phyloP scores from a whole-genome alignment of 2,329 filamentous ascomycete species.

The Parasarocladium wereldwijsianum region DNA sequence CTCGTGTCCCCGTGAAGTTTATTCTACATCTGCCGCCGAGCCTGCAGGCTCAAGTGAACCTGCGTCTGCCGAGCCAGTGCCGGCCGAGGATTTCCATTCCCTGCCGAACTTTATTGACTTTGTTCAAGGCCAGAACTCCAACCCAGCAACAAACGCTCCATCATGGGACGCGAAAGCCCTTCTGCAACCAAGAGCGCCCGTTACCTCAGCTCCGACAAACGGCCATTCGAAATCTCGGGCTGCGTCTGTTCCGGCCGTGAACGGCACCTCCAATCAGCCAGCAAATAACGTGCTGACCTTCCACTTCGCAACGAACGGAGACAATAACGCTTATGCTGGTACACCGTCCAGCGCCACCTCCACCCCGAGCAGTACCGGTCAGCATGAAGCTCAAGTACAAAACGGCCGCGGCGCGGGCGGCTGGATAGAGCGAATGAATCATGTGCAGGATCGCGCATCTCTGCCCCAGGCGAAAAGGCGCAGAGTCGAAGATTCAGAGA shows the following conservation, averaged over 20 bases:
- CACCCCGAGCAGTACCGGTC: slow-evolving; percentile 1
- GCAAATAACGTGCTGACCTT: not conserved
- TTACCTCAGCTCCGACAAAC: not conserved
- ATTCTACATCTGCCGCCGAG: not conserved
- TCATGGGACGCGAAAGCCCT: slow-evolving; percentile 3
- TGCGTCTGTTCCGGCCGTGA: not conserved
- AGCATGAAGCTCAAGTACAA: not conserved
- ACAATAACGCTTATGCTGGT: not conserved
- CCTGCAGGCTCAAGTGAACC: slow-evolving; percentile 4
- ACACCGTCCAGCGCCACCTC: slow-evolving; percentile 1
- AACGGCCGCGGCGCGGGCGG: slow-evolving; percentile 28
- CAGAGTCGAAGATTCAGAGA: slow-evolving; percentile 35
- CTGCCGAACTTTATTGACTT: not conserved
- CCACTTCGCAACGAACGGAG: slow-evolving; percentile 1
- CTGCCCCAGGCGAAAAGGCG: slow-evolving; percentile 49
- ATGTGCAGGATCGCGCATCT: slow-evolving; percentile 50
- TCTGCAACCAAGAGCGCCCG: slow-evolving; percentile 1
- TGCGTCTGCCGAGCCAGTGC: slow-evolving; percentile 1
- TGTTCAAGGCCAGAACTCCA: slow-evolving; percentile 1
- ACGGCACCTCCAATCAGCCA: not conserved
- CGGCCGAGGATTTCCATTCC: not conserved
- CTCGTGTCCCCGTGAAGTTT: not conserved
- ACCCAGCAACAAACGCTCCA: not conserved
- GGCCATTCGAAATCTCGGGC: slow-evolving; percentile 1
- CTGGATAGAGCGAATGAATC: slow-evolving; percentile 65